phyloP scores from a whole-genome alignment of 306 rosid genomes.

The Prunus persica region Prunus_persica_NCBIv2 NC_034010.1:25269001-25269500 shows the following conservation, averaged over 20 bases:
- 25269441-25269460: background rate
- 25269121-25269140: background rate
- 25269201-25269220: no score
- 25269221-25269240: no score
- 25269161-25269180: no score
- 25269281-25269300: background rate
- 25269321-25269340: background rate
- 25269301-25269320: background rate
- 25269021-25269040: background rate
- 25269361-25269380: background rate
- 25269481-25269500: background rate
- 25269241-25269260: background rate
- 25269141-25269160: no score
- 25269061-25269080: no score
- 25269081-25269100: no score
- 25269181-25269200: no score
- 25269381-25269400: background rate
- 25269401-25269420: background rate
- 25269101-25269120: background rate
- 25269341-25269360: background rate
- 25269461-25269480: background rate
- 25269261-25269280: background rate
- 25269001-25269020: no score
- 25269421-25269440: background rate
- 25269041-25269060: no score